Conservation (phyloP, 331 rosid genomes). For the Pyrus hybrid region DNA sequence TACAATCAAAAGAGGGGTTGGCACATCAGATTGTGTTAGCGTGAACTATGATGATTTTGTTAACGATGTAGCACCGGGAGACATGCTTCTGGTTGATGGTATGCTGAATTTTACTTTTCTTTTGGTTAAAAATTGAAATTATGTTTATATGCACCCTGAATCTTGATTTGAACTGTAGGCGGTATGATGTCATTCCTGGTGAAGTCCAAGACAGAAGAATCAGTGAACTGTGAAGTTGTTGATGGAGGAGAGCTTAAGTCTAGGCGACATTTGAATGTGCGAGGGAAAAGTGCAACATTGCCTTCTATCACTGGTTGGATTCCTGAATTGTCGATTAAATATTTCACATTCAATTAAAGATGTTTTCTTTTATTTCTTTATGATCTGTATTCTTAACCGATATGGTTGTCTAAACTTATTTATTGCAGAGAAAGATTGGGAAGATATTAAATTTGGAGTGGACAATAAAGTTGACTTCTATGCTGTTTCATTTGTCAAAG, state of each 20-base stretch:
- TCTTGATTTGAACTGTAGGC: slow-evolving; percentile 45
- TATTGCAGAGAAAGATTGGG: slow-evolving; percentile 97
- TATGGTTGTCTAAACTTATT: slow-evolving; percentile 16
- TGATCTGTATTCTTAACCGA: background rate
- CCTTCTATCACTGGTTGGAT: slow-evolving; percentile 92
- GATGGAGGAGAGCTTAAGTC: slow-evolving; percentile 99
- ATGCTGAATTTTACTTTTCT: background rate
- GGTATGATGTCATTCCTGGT: slow-evolving; percentile 94
- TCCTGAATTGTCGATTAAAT: slow-evolving; percentile 1
- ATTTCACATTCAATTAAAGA: background rate
- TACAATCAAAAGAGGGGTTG: slow-evolving; percentile 79
- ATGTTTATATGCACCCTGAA: slow-evolving; percentile 7
- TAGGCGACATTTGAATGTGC: slow-evolving; percentile 87
- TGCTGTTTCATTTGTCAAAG: slow-evolving; percentile 94
- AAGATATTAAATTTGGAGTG: slow-evolving; percentile 96
- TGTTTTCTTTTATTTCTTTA: background rate
- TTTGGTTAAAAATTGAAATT: background rate
- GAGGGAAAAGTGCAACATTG: slow-evolving; percentile 96
- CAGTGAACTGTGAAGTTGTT: slow-evolving; percentile 89
- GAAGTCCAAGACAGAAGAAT: slow-evolving; percentile 69
- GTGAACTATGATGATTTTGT: slow-evolving; percentile 98
- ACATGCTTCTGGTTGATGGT: slow-evolving; percentile 98
- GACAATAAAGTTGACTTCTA: slow-evolving; percentile 92
- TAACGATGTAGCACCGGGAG: slow-evolving; percentile 86
- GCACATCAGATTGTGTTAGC: slow-evolving; percentile 81